Conservation (phyloP, 345 rosid species). For the Eucalyptus melliodora region DNA sequence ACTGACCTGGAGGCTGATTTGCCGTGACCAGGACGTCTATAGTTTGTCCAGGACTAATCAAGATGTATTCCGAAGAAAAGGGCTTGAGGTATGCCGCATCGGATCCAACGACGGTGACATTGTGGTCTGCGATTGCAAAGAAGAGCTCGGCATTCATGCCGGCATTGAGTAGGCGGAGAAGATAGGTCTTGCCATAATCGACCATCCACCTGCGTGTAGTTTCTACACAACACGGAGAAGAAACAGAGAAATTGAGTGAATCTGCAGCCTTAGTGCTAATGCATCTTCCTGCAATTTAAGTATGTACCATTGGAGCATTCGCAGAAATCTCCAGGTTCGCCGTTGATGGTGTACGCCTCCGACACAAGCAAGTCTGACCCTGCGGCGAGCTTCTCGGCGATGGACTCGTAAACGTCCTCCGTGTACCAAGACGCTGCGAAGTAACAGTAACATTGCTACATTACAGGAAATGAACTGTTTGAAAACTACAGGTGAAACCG, state of each 20-base stretch:
- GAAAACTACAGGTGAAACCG: background rate
- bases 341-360: background rate
- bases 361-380: background rate
- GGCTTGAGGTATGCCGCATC: background rate
- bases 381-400: background rate
- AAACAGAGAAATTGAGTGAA: background rate
- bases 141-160: background rate
- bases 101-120: background rate
- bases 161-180: background rate
- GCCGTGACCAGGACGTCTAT: background rate
- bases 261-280: background rate
- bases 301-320: background rate
- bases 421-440: background rate
- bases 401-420: background rate
- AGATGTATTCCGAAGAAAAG: background rate
- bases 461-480: background rate
- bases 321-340: background rate
- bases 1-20: background rate
- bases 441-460: background rate
- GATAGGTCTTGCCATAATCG: background rate
- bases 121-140: background rate
- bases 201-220: background rate
- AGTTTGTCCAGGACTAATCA: background rate
- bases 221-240: background rate
- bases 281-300: background rate